Conservation (phyloP, 2,329 filamentous ascomycete genomes). For the Ceratocystis variospora region DNA sequence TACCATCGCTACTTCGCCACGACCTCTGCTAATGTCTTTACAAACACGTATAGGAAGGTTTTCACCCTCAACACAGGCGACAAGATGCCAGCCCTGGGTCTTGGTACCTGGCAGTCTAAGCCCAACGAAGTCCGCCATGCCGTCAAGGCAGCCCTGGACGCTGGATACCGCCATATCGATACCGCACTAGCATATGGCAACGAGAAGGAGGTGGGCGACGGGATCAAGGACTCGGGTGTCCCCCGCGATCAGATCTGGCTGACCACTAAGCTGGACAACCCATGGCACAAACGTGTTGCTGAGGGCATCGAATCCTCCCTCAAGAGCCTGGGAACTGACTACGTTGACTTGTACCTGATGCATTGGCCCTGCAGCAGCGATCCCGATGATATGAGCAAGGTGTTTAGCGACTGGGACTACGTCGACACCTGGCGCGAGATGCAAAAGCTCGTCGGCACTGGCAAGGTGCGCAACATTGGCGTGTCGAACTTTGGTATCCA, state of each 20-base stretch:
- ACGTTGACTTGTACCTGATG: slow-evolving; percentile 58
- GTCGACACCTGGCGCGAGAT: slow-evolving; percentile 64
- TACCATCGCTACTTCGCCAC: not conserved
- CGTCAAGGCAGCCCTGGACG: slow-evolving; percentile 53
- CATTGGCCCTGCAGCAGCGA: slow-evolving; percentile 57
- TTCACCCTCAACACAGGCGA: slow-evolving; percentile 62
- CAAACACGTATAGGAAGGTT: slow-evolving; percentile 25
- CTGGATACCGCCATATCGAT: slow-evolving; percentile 64
- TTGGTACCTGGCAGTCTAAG: slow-evolving; percentile 67
- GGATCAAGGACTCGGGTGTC: slow-evolving; percentile 49
- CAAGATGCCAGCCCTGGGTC: slow-evolving; percentile 62
- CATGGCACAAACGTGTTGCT: slow-evolving; percentile 56
- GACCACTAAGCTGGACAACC: slow-evolving; percentile 74
- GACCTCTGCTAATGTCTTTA: not conserved
- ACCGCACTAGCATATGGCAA: slow-evolving; percentile 68
- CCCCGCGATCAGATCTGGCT: slow-evolving; percentile 54
- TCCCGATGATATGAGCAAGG: slow-evolving; percentile 49
- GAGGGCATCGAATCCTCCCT: slow-evolving; percentile 48
- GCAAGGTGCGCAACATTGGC: slow-evolving; percentile 67
- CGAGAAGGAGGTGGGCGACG: slow-evolving; percentile 53
- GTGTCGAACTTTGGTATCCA: slow-evolving; percentile 76
- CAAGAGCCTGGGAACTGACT: slow-evolving; percentile 46
- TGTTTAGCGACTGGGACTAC: slow-evolving; percentile 66
- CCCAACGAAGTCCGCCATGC: slow-evolving; percentile 56
- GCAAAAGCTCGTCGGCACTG: slow-evolving; percentile 53